phyloP scores from a whole-genome alignment of 805 yeast species.

The Candida montana region DNA sequence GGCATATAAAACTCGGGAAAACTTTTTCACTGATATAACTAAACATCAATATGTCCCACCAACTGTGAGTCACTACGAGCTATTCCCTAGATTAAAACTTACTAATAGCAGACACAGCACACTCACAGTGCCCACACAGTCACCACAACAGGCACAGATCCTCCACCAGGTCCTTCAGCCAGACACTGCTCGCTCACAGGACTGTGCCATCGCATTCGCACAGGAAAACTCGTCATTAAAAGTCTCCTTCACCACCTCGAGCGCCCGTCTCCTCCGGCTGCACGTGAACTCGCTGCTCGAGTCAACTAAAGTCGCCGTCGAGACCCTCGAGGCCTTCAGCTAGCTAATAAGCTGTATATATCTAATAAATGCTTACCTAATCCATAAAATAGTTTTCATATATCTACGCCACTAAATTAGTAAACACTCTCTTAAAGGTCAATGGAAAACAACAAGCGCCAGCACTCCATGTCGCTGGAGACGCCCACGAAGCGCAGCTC shows the following conservation, averaged over 20 bases:
- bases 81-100: too few species aligned
- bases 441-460: constrained; percentile 11
- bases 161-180: constrained; percentile 35
- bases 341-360: not conserved
- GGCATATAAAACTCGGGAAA: too few species aligned
- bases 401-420: not conserved
- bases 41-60: not conserved
- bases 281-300: constrained; percentile 81
- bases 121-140: constrained; percentile 60
- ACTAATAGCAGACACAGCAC: constrained; percentile 23
- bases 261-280: constrained; percentile 75
- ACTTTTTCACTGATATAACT: too few species aligned
- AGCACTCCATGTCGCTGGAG: constrained; percentile 9
- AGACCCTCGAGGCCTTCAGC: constrained; percentile 70
- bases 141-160: constrained; percentile 51
- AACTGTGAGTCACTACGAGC: not conserved
- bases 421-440: not conserved
- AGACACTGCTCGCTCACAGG: constrained; percentile 60
- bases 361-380: too few species aligned
- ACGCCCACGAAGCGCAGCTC: constrained; percentile 11
- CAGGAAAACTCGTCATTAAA: constrained; percentile 31
- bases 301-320: constrained; percentile 68
- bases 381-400: too few species aligned
- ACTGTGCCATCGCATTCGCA: constrained; percentile 42
- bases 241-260: constrained; percentile 51